Conservation (phyloP, 352 stramenopile genomes). For the Globisporangium paddicum region DNA sequence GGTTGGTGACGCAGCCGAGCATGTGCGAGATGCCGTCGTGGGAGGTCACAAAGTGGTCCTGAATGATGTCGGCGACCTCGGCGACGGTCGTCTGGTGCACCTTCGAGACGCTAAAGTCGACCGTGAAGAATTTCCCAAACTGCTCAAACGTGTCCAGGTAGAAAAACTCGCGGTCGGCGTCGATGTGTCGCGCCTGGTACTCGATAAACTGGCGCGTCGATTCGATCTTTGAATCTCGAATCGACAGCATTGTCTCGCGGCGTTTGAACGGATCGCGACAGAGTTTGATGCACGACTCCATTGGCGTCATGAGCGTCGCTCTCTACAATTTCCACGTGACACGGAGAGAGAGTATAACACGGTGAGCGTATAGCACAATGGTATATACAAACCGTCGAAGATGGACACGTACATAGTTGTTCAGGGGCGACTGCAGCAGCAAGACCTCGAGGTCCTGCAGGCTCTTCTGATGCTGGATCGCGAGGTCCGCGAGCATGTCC, state of each 20-base stretch:
- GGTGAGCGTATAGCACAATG: neutral
- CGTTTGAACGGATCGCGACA: constrained; percentile 31
- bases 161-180: constrained; percentile 52
- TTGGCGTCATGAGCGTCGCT: constrained; percentile 60
- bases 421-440: constrained; percentile 38
- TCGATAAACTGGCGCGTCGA: constrained; percentile 35
- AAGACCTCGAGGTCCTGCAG: constrained; percentile 32
- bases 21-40: constrained; percentile 49
- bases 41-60: constrained; percentile 53
- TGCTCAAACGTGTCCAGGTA: constrained; percentile 62
- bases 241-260: constrained; percentile 31
- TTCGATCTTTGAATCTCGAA: constrained; percentile 51
- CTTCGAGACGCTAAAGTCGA: constrained; percentile 61
- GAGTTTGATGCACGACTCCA: constrained; percentile 61
- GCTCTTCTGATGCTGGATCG: constrained; percentile 39
- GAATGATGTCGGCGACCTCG: constrained; percentile 44
- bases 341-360: neutral
- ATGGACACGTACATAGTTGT: constrained; percentile 44
- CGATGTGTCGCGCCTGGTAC: constrained; percentile 40
- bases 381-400: neutral
- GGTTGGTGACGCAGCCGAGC: constrained; percentile 50
- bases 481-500: constrained; percentile 26
- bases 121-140: constrained; percentile 66
- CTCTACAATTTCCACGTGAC: constrained; percentile 27
- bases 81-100: constrained; percentile 33